These are phyloP conservation scores for Alternaria consortialis DNA, from an alignment of 2,329 filamentous ascomycete genomes.

Conservation along the genomic window DNA sequence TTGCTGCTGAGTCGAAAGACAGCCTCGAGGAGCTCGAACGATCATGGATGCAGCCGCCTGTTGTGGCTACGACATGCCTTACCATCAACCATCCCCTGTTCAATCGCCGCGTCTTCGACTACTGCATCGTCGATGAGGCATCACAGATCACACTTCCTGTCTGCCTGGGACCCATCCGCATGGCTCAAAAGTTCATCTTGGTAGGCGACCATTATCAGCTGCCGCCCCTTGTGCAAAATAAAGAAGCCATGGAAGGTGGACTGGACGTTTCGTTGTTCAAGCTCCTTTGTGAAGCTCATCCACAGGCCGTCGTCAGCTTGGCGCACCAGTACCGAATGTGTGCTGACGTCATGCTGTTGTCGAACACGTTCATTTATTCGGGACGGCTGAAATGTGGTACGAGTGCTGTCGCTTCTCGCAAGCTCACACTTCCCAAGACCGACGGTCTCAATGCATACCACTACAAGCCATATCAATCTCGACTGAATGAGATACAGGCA, in stretches of 20 bases:
- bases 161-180: conserved; percentile 90
- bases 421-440: conserved; percentile 69
- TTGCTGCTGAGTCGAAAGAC: conserved; percentile 76
- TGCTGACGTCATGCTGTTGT: conserved; percentile 93
- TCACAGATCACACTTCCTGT: conserved; percentile 97
- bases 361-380: conserved; percentile 92
- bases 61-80: conserved; percentile 95
- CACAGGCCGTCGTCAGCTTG: conserved; percentile 85
- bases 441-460: conserved; percentile 49
- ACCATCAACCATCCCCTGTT: conserved; percentile 91
- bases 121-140: conserved; percentile 97
- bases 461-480: conserved; percentile 25
- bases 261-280: conserved; percentile 95
- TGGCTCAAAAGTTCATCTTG: conserved; percentile 91
- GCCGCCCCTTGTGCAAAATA: conserved; percentile 92
- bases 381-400: conserved; percentile 90
- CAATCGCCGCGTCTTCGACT: conserved; percentile 89
- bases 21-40: conserved; percentile 84
- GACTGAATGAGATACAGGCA: conserved; percentile 3
- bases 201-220: conserved; percentile 98
- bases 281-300: conserved; percentile 86
- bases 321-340: conserved; percentile 99
- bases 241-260: conserved; percentile 83
- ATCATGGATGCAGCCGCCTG: conserved; percentile 83
- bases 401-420: conserved; percentile 73